A percentile compares a stretch with the other conserved stretches of the same genome.
Evolutionary conservation across 2,329 filamentous ascomycete species (phyloP).

Genomic region (Aschersonia sp.): DNA sequence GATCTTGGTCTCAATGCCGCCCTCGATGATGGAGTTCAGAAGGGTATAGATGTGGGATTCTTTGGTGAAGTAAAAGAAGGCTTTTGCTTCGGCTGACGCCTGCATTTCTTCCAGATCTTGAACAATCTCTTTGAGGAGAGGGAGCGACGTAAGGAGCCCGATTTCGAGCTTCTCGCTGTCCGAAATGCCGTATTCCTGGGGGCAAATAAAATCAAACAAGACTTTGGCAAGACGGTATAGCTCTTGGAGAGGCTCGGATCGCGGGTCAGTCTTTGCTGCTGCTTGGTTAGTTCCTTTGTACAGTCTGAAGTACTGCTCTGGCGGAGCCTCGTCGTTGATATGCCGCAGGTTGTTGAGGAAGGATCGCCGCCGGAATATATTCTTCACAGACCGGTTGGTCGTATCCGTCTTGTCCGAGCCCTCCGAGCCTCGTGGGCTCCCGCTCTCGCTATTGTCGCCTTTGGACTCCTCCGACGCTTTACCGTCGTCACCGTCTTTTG

Average conservation of each 20-base stretch:
- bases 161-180: slow-evolving; percentile 98
- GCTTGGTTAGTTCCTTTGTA: slow-evolving; percentile 63
- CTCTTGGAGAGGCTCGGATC: slow-evolving; percentile 79
- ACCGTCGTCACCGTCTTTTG: slow-evolving; percentile 26
- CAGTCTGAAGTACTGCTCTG: slow-evolving; percentile 76
- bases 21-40: slow-evolving; percentile 93
- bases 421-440: slow-evolving; percentile 11
- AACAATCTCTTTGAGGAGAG: slow-evolving; percentile 90
- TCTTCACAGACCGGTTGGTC: slow-evolving; percentile 19
- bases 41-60: slow-evolving; percentile 98
- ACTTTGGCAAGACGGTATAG: slow-evolving; percentile 90
- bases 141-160: slow-evolving; percentile 82
- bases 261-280: slow-evolving; percentile 60
- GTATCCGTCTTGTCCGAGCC: slow-evolving; percentile 26
- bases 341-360: slow-evolving; percentile 40
- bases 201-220: slow-evolving; percentile 95
- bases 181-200: slow-evolving; percentile 94
- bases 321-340: slow-evolving; percentile 38
- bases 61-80: slow-evolving; percentile 98
- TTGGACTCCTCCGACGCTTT: slow-evolving; percentile 22
- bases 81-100: slow-evolving; percentile 84
- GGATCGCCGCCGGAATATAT: slow-evolving; percentile 45
- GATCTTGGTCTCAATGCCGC: slow-evolving; percentile 94
- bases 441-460: slow-evolving; percentile 10
- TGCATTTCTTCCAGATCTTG: slow-evolving; percentile 95